Base-by-base conservation (phyloP, 768 basidiomycete species). In the Thelephora aurantiotincta region DNA sequence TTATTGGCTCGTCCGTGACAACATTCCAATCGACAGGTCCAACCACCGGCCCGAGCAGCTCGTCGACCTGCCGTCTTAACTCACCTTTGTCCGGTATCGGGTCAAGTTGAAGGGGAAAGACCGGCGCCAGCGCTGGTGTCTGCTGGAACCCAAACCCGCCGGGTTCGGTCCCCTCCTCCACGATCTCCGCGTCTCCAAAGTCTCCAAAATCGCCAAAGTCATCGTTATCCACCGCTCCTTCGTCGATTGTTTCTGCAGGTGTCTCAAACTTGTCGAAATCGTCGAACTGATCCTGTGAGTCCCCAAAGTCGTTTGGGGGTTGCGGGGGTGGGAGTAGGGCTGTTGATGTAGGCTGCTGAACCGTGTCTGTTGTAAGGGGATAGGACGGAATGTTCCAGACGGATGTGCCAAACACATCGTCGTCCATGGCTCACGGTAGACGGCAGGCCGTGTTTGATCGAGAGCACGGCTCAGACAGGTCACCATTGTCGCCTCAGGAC, bases 181-280 rank as follows among this genome's bases (percentile, higher is more conserved):
- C 50, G 33, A 51, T 68, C 58, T 60, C 72, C 20, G 62, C 77
- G 52, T 85, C 85, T 55, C 78, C 86, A 61, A 90, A 90, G 57
- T 91, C 90, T 14, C 82, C 87, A 63, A 90, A 90, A 54, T 90
- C 87, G 44, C 79, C 85, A 63, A 88, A 88, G 50, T 88, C 85
- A 54, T 88, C 89, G 42, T 84, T 81, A 12, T 67, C 72, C 33
- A 63, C 72, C 33, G 63, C 68, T 11, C 60, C 59, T 20, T 51
- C 56, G 1, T 54, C 64, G 23, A 69, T 66, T 2, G 74, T 74
- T 52, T 63, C 64, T 51, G 65, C 58, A 52, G 65, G 60, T 52
- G 74, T 66, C 36, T 72, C 75, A 60, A 82, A 82, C 48, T 77
- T 77, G 50, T 80, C 73, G 61, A 72, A 68, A 42, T 71, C 67